phyloP scores from a whole-genome alignment of 306 rosid species.

The Psophocarpus tetragonolobus region DNA sequence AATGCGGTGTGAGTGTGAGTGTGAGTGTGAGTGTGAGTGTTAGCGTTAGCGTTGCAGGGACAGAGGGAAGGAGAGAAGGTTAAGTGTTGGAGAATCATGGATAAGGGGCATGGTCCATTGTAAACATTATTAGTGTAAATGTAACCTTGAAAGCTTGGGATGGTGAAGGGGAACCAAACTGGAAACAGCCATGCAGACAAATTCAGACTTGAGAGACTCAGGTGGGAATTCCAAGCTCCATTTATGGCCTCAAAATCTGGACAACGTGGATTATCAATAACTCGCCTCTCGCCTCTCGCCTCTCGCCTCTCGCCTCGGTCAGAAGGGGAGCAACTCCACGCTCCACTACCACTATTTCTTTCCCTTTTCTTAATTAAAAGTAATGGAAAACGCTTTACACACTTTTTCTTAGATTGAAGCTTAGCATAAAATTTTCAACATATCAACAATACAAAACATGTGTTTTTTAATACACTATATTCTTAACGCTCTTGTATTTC shows the following conservation, averaged over 20 bases:
- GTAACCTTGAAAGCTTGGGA: conserved; percentile 38
- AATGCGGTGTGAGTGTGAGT: too few species aligned
- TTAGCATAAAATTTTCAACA: too few species aligned
- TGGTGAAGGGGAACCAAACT: neutral
- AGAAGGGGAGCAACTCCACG: neutral
- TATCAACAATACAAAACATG: too few species aligned
- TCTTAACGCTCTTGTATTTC: too few species aligned
- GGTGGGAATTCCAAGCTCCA: conserved; percentile 23
- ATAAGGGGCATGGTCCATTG: neutral
- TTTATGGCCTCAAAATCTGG: conserved; percentile 58
- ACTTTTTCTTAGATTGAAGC: too few species aligned
- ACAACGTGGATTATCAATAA: conserved; percentile 60
- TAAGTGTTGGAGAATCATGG: conserved; percentile 67
- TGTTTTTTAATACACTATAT: too few species aligned
- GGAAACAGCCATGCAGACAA: neutral
- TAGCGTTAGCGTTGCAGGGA: conserved; percentile 52
- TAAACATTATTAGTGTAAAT: neutral
- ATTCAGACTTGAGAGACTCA: neutral
- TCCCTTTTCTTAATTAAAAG: too few species aligned
- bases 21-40: too few species aligned
- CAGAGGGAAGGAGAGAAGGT: conserved; percentile 44
- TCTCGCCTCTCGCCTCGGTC: too few species aligned
- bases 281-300: too few species aligned
- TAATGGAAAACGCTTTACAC: too few species aligned
- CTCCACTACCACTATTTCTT: neutral